Base-by-base conservation (phyloP, 169 alveolate species). In the Plasmodium yoelii region DNA sequence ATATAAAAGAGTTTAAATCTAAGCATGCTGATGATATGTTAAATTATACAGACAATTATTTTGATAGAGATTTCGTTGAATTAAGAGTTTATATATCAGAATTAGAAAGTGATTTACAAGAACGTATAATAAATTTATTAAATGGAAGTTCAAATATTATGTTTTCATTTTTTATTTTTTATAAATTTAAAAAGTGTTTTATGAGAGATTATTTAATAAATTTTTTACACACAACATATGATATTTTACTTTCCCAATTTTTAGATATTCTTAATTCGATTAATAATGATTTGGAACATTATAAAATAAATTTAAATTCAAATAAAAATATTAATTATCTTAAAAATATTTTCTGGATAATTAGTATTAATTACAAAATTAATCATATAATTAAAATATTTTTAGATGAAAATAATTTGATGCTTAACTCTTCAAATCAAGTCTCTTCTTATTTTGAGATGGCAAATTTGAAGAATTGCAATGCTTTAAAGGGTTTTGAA, bases 1-100 rank as follows among this genome's bases (percentile, higher is more conserved):
- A 94, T 70, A 95, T 96, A 82, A 96, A 95, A 44, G 90, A 73
- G 18, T 68, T 70, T 80, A 92, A 67, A 77, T 46, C 86, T 39
- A 82, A 75, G 63, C 89, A 73, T 61, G 88, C 64, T 47, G 98
- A 97, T 69, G 98, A 97, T 92, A 96, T 98, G 69, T 92, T 98
- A 68, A 98, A 98, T 87, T 97, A 95, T 92, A 95, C 93, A 72
- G 95, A 96, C 92, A 98, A 97, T 73, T 96, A 97, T 59, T 98
- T 98, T 88, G 99, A 98, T 93, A 96, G 99, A 90, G 99, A 97
- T 88, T 98, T 96, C 92, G 99, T 98, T 47, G 99, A 97, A 93
- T 97, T 98, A 94, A 96, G 98, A 73, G 98, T 97, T 22, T 97
- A 97, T 57, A 97, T 97, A 55, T 95, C 98, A 56, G 96, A 95